A percentile compares a stretch with the other conserved stretches of the same genome.
phyloP scores from a whole-genome alignment of 139 green algal species.

The Closterium sp. region DNA sequence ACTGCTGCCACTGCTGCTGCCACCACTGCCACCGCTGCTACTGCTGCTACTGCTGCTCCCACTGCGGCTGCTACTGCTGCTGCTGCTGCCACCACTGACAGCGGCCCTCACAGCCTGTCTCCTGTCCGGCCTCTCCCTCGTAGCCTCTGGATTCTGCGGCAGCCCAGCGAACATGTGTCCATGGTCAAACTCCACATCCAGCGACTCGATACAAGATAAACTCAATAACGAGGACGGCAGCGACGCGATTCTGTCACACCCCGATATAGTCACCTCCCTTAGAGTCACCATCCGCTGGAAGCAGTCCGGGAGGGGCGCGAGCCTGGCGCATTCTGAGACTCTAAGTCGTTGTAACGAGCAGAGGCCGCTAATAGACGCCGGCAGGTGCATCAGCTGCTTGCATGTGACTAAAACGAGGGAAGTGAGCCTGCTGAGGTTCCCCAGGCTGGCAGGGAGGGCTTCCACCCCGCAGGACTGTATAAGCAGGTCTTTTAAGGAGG shows the following conservation, averaged over 20 bases:
- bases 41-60: not conserved
- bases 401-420: not conserved
- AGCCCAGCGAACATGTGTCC: not conserved
- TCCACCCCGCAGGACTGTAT: not conserved
- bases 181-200: not conserved
- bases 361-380: not conserved
- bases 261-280: not conserved
- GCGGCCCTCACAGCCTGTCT: no score
- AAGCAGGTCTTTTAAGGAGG: not conserved
- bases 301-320: not conserved
- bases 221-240: not conserved
- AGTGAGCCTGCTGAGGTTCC: not conserved
- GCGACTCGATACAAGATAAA: not conserved
- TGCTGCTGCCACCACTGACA: not conserved
- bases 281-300: not conserved
- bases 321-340: not conserved
- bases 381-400: not conserved
- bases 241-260: not conserved
- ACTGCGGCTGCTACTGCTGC: not conserved
- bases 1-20: not conserved
- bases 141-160: not conserved
- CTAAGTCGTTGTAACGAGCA: not conserved
- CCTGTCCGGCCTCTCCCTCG: no score
- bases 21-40: no score
- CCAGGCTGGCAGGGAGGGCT: not conserved